A percentile compares a stretch with the other conserved stretches of the same genome.
Evolutionary conservation across 441 rosid species (phyloP).

Genomic region (Manihot esculenta): DNA sequence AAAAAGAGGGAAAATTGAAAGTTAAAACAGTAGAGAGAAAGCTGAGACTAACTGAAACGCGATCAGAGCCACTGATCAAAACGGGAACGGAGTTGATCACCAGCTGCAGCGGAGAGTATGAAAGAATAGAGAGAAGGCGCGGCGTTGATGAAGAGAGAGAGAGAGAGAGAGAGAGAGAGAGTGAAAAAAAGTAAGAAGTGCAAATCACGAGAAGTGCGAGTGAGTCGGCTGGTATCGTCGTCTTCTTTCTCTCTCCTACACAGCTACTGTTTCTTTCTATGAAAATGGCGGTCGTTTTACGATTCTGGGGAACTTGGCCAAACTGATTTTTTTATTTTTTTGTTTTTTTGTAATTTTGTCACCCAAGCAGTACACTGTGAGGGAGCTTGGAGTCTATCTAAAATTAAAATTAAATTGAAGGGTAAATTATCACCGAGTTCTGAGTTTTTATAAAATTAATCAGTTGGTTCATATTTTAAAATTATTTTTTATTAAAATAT

Average conservation of each 20-base stretch:
- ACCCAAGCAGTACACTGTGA: neutral
- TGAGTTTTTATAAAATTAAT: too few species aligned
- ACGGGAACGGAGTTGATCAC: neutral
- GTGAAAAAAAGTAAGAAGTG: constrained; percentile 29
- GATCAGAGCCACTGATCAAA: neutral
- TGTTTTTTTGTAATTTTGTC: neutral
- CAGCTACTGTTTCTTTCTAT: constrained; percentile 30
- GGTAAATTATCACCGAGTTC: too few species aligned
- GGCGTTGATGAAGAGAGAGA: neutral
- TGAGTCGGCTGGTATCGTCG: neutral
- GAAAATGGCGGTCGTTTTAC: constrained; percentile 36
- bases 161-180: constrained; percentile 9
- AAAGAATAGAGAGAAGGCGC: neutral
- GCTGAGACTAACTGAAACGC: neutral
- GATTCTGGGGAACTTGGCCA: neutral
- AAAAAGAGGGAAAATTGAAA: constrained; percentile 1
- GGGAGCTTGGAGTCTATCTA: too few species aligned
- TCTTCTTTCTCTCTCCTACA: neutral
- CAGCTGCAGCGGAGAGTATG: neutral
- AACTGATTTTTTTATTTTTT: neutral
- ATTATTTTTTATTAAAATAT: too few species aligned
- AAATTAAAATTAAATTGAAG: too few species aligned
- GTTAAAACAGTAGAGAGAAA: neutral
- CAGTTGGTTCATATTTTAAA: too few species aligned
- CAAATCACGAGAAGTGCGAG: constrained; percentile 45